Base-by-base conservation (phyloP, 768 basidiomycete species). In the Rhodotorula paludigena region DNA sequence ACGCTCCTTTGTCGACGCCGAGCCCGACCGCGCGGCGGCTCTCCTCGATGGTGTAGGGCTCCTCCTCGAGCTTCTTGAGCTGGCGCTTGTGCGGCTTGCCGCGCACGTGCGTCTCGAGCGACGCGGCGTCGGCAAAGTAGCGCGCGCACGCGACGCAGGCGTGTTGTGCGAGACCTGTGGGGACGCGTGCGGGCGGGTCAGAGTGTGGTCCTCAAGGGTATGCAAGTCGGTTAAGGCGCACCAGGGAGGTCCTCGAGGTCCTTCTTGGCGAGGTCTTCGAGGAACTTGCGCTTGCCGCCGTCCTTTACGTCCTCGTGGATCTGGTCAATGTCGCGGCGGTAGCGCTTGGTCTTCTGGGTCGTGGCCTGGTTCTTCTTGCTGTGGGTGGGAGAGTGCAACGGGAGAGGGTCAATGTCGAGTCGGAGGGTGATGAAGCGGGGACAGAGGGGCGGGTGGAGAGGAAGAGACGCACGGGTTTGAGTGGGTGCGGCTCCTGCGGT, bases 321-420 rank as follows among this genome's bases (percentile, higher is more conserved):
- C 64, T 69, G 71, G 61, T 73, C 71, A 9, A 73, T 55, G 52
- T 63, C 60, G 42, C 71, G 60, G 14, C 54, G 28, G 57, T 63
- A 73, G 2, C 71, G 56, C 18, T 56, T 48, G n/a, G 64, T 63
- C 67, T 73, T 73, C 5, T 45, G 38, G 18, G 39, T 42, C 7
- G 64, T 64, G 0, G 52, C 71, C 54, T 73, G 71, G 49, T 73
- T 73, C 71, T 73, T 73, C 28, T 63, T 66, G 33, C 71, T 72
- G 60, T 18, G n/a, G 20, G 21, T 1, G 11, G 47, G 23, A 56
- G 35, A n/a, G 12, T n/a, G n/a, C 8, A 11, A 56, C 5, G 39
- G 33, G 35, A 47, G 30, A 44, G 32, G 41, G 28, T 10, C 28
- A 32, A 16, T n/a, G n/a, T 28, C 11, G 14, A 6, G 47, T 4